phyloP scores from a whole-genome alignment of 441 rosid genomes.

The Eruca vesicaria region DNA sequence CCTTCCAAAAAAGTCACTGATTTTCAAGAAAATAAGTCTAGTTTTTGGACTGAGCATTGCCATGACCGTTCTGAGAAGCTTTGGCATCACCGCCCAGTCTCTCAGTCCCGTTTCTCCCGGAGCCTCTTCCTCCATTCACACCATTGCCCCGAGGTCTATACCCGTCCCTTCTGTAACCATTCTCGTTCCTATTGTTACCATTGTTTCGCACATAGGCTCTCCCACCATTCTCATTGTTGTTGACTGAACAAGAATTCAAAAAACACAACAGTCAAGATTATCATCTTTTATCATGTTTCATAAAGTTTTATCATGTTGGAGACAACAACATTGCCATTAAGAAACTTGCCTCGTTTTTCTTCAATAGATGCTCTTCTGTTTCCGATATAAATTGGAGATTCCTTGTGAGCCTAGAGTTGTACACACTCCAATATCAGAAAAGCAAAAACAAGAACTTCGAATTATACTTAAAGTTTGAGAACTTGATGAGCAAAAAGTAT shows the following conservation, averaged over 20 bases:
- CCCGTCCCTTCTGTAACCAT: conserved; percentile 47
- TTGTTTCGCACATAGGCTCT: conserved; percentile 42
- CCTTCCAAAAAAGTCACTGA: not conserved
- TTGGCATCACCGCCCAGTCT: conserved; percentile 41
- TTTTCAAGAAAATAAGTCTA: conserved; percentile 2
- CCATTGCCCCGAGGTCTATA: conserved; percentile 43
- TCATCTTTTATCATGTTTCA: not conserved
- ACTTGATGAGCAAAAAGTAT: not conserved
- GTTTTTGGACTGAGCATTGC: conserved; percentile 27
- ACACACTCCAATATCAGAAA: not conserved
- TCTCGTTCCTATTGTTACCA: conserved; percentile 41
- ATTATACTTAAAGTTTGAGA: not conserved
- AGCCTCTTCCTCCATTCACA: conserved; percentile 34
- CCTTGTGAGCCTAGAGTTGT: not conserved
- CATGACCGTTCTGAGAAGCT: conserved; percentile 40
- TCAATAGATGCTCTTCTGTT: conserved; percentile 12
- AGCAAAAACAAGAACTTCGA: not conserved
- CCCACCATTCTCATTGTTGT: conserved; percentile 36
- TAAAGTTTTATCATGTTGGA: no score
- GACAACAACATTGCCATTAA: not conserved
- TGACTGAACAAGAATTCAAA: conserved; percentile 35
- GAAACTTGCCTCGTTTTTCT: conserved; percentile 63
- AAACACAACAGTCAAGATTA: not conserved
- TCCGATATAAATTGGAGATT: not conserved
- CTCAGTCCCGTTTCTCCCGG: conserved; percentile 3